These are phyloP conservation scores for Pyricularia grisea DNA, from an alignment of 2,329 filamentous ascomycete genomes.

Conservation along the genomic window DNA sequence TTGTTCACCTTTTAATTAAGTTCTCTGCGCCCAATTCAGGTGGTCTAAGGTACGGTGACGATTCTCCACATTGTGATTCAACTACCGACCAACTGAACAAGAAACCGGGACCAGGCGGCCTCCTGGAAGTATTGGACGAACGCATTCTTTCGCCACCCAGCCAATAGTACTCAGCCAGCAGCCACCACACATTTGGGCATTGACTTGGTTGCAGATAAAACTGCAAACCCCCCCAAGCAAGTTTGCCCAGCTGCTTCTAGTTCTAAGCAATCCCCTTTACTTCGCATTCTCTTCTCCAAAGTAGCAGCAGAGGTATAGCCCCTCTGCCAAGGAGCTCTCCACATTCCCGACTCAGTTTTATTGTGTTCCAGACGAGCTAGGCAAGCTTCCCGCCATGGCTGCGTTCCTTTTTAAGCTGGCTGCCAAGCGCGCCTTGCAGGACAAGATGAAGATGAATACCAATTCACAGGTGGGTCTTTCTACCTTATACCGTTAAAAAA, in stretches of 20 bases:
- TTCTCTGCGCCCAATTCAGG: no score
- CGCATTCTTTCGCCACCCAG: not conserved
- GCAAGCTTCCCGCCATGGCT: not conserved
- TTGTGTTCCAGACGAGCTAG: not conserved
- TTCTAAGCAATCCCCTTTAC: not conserved
- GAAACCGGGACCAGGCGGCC: not conserved
- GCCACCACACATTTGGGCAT: not conserved
- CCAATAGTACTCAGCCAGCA: not conserved
- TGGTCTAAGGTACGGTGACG: not conserved
- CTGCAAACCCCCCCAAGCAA: not conserved
- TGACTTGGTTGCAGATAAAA: not conserved
- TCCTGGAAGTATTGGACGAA: not conserved
- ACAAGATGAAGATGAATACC: constrained; percentile 14
- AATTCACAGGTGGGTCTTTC: constrained; percentile 13
- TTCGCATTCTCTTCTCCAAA: not conserved
- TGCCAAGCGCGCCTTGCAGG: constrained; percentile 12
- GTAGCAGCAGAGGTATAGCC: not conserved
- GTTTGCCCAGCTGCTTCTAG: not conserved
- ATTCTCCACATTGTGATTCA: not conserved
- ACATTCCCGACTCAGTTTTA: not conserved
- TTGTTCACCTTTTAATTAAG: not conserved
- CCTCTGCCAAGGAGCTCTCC: not conserved
- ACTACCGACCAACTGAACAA: not conserved
- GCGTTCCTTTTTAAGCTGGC: constrained; percentile 6
- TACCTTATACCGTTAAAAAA: not conserved